Conservation (phyloP, 371 early-diverging fungal genomes). For the Mortierella polycephala region DNA sequence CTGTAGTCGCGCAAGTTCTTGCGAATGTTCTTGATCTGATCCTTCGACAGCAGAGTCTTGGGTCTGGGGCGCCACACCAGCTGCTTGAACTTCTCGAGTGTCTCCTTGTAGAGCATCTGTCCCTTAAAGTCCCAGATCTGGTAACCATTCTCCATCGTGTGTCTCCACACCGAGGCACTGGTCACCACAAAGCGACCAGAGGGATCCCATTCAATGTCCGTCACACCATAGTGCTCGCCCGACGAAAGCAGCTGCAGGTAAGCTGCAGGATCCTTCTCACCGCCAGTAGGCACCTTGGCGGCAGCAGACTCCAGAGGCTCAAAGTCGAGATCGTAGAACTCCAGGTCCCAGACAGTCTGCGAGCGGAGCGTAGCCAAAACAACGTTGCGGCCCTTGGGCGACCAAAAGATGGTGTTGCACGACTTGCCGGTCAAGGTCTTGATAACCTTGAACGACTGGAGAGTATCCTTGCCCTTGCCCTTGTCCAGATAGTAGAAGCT, state of each 20-base stretch:
- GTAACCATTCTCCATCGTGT: constrained; percentile 88
- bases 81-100: constrained; percentile 90
- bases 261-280: constrained; percentile 60
- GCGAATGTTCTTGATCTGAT: constrained; percentile 87
- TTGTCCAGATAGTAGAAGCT: constrained; percentile 87
- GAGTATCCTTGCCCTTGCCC: constrained; percentile 62
- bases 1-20: constrained; percentile 93
- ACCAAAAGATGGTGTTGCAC: constrained; percentile 90
- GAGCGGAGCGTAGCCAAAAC: constrained; percentile 90
- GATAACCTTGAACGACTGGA: constrained; percentile 77
- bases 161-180: constrained; percentile 90
- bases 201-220: constrained; percentile 98
- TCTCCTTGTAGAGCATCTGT: constrained; percentile 78
- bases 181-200: constrained; percentile 94
- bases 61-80: constrained; percentile 97
- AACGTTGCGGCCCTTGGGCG: constrained; percentile 95
- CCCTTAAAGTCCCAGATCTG: constrained; percentile 95
- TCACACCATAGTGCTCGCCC: constrained; percentile 92
- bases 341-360: constrained; percentile 82
- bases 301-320: constrained; percentile 66
- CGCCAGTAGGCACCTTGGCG: constrained; percentile 62
- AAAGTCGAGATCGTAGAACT: constrained; percentile 95
- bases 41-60: constrained; percentile 78
- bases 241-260: constrained; percentile 73
- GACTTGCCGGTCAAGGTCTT: constrained; percentile 83